phyloP scores from a whole-genome alignment of 2,329 filamentous ascomycete species.

The Fusarium chuoi region DNA sequence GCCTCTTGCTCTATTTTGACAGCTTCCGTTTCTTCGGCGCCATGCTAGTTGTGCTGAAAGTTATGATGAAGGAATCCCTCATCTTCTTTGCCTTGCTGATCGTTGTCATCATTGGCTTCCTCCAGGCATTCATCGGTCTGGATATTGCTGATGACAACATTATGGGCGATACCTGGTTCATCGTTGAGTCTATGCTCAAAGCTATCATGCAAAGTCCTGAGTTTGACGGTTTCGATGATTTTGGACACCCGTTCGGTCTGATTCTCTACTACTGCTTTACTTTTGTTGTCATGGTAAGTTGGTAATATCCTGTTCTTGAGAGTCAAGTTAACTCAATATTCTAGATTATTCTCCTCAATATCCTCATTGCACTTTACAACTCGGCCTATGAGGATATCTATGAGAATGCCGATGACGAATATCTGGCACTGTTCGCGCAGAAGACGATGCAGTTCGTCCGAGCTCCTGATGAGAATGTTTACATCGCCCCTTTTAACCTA shows the following conservation, averaged over 20 bases:
- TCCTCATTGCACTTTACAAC: slow-evolving; percentile 97
- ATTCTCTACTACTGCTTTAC: slow-evolving; percentile 98
- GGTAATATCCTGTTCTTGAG: background rate
- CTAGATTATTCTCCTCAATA: slow-evolving; percentile 82
- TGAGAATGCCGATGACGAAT: slow-evolving; percentile 93
- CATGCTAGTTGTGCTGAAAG: slow-evolving; percentile 96
- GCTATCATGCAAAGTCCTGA: slow-evolving; percentile 92
- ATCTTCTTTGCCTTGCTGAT: slow-evolving; percentile 95
- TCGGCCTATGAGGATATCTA: slow-evolving; percentile 96
- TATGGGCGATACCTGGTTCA: slow-evolving; percentile 75
- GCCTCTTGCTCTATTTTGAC: slow-evolving; percentile 91
- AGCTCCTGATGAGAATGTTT: slow-evolving; percentile 97
- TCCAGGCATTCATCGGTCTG: slow-evolving; percentile 94
- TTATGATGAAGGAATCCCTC: slow-evolving; percentile 92
- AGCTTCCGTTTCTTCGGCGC: slow-evolving; percentile 95
- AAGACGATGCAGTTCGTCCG: slow-evolving; percentile 98
- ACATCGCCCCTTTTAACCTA: slow-evolving; percentile 94
- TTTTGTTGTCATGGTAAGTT: slow-evolving; percentile 89
- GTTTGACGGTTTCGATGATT: slow-evolving; percentile 87
- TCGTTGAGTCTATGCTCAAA: slow-evolving; percentile 85
- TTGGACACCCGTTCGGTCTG: slow-evolving; percentile 91
- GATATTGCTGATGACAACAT: slow-evolving; percentile 82
- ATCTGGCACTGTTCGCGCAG: slow-evolving; percentile 89
- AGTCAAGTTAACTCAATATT: background rate
- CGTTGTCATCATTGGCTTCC: slow-evolving; percentile 85